Evolutionary conservation across 2,329 filamentous ascomycete species (phyloP), one percentile per base, ranked within the genome.

Genomic region (Nothomitra cinnamomea): DNA sequence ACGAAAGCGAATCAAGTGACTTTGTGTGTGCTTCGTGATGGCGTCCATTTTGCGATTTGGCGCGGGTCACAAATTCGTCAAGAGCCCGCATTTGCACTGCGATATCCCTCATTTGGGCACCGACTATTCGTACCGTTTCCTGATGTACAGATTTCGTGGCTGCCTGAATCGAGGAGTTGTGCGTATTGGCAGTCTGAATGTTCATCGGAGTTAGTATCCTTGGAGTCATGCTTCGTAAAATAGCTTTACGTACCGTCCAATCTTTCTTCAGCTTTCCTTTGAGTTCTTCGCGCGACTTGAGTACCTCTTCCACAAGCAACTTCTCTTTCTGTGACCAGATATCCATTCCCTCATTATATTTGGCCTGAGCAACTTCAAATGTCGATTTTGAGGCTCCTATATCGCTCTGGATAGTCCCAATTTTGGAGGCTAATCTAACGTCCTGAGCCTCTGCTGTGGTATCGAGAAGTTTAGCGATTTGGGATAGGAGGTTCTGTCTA

Each of bases 91-190:
- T 89, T 66, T 96, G 87, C n/a, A 75, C 77, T 56, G 85, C 83
- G 63, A 98, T 83, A 59, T 94, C 86, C 54, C 78, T 76, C 70
- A 94, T 85, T 68, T 98, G 92, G 55, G 85, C 82, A 62, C 90
- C 85, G 12, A 96, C 89, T 55, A 94, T 90, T 5, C 83, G 82
- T 28, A 95, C 80, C 0, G 90, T 95, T 67, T 94, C 85, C 35
- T 85, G 83, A 60, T 98, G 89, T 1, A 96, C 88, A 1, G 86
- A 86, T 60, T 85, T 84, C 0, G 90, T 89, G 0, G 85, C 85
- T 6, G 78, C 76, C 60, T 90, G 86, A 60, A 98, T 90, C 4
- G 83, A 82, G n/a, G 75, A 80, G 61, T 88, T 94, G 62, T 86
- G 83, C 55, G 84, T 76, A 60, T 87, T 85, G 38, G 90, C 87